Base-by-base conservation (phyloP, 257 asterid species). In the Solanum stenotomum region DNA sequence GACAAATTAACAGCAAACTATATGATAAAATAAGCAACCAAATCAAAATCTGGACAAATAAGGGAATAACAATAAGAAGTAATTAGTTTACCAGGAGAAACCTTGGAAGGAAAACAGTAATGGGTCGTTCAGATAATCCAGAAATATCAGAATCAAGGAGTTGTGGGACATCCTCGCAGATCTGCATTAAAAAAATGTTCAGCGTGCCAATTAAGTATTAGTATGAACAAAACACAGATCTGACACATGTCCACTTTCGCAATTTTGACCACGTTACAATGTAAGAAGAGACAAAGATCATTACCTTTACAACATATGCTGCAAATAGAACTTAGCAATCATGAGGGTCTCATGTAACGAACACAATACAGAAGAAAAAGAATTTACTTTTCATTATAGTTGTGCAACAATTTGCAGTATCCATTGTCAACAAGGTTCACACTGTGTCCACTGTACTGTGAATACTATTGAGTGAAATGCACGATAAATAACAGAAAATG, bases 111-210 rank as follows among this genome's bases (percentile, higher is more conserved):
- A 96, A 96, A 74, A 93, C 97, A 88, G 92, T 92, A 90, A 96
- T 95, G 87, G 99, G 99, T 22, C 96, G 93, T 87, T 96, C 97
- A 79, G 99, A 83, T 91, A 94, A 90, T 90, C 99, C 99, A 86
- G 98, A 82, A 89, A 94, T 89, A 85, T 95, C 98, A 86, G 95
- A 92, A 92, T 95, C 98, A 89, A 95, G 96, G 77, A 94, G 88
- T 90, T 95, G 98, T 15, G 98, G 98, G 29, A 91, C 92, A 88
- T 95, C 98, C 89, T 95, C 98, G 83, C 98, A 94, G 49, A 95
- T 94, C 98, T 95, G 89, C 88, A 87, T 87, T 71, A 75, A 40
- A 29, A 15, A 82, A 37, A 49, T 18, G 31, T 5, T 82, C 86
- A 82, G 86, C 4, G 1, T 52, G 42, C 46, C 86, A 82, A 22